A percentile compares a stretch with the other conserved stretches of the same genome.
Conservation (phyloP, 192 early-diverging fungal species). For the Backusella tuberculispora region DNA sequence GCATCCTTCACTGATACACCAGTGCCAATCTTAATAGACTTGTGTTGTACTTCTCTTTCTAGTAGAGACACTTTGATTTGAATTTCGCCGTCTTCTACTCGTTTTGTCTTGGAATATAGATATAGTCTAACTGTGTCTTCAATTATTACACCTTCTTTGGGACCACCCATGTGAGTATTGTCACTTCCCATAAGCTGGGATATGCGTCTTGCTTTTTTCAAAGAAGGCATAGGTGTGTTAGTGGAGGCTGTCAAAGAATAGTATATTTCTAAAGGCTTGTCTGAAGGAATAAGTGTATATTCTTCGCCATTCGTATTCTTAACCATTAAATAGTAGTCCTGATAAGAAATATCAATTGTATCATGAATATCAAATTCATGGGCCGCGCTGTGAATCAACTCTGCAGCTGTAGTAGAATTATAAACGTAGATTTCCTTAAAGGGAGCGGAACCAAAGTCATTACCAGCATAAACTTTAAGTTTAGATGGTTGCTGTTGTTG, state of each 20-base stretch:
- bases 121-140: constrained; percentile 25
- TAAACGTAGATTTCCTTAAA: constrained; percentile 45
- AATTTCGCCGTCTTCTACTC: constrained; percentile 28
- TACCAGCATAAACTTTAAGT: constrained; percentile 54
- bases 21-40: constrained; percentile 30
- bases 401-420: constrained; percentile 44
- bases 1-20: constrained; percentile 46
- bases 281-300: constrained; percentile 51
- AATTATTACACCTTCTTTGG: constrained; percentile 14
- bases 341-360: constrained; percentile 17
- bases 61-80: constrained; percentile 30
- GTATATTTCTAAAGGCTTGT: constrained; percentile 57
- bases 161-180: constrained; percentile 37
- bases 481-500: constrained; percentile 9
- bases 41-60: constrained; percentile 8
- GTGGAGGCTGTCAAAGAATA: constrained; percentile 51
- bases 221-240: constrained; percentile 53
- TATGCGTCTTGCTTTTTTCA: constrained; percentile 46
- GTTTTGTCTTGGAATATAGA: constrained; percentile 24
- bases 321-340: constrained; percentile 51
- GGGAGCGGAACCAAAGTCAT: constrained; percentile 11
- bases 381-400: constrained; percentile 51
- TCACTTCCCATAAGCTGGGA: constrained; percentile 40
- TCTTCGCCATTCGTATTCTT: constrained; percentile 55
- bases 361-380: constrained; percentile 45